These are phyloP conservation scores for Podospora pseudocomata DNA, from an alignment of 495 filamentous ascomycete species.

Conservation along the genomic window DNA sequence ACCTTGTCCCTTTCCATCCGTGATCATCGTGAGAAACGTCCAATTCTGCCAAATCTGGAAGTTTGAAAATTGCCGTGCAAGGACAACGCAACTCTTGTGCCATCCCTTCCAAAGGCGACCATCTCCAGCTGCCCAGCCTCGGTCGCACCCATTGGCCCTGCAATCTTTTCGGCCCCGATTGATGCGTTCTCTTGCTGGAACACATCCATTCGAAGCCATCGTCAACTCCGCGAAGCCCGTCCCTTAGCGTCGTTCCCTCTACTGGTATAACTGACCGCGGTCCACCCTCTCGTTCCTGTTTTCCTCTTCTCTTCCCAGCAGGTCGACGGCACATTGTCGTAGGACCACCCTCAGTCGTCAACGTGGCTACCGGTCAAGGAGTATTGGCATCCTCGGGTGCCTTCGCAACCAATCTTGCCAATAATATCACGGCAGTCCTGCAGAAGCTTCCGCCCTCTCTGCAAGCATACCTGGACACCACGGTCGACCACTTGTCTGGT, in stretches of 20 bases:
- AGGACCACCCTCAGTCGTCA: conserved; percentile 42
- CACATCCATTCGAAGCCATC: background rate
- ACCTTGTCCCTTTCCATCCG: conserved; percentile 7
- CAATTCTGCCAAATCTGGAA: conserved; percentile 18
- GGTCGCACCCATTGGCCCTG: conserved; percentile 24
- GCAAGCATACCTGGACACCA: conserved; percentile 46
- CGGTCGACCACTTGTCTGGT: conserved; percentile 46
- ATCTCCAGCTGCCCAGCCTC: conserved; percentile 10
- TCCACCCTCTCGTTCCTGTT: conserved; percentile 5
- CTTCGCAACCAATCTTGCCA: conserved; percentile 40
- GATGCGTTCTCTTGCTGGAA: background rate
- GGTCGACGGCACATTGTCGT: conserved; percentile 39
- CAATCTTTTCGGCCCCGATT: conserved; percentile 8
- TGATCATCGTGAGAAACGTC: conserved; percentile 23
- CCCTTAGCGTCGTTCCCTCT: background rate
- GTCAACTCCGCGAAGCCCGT: background rate
- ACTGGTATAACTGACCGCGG: background rate
- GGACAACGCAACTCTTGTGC: conserved; percentile 22
- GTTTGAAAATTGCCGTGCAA: conserved; percentile 20
- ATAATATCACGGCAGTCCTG: conserved; percentile 39
- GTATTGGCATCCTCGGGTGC: conserved; percentile 52
- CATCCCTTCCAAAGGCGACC: conserved; percentile 13
- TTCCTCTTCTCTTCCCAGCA: conserved; percentile 19
- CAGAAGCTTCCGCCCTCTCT: conserved; percentile 41
- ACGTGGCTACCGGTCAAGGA: conserved; percentile 53